A percentile compares a stretch with the other conserved stretches of the same genome.
These are phyloP conservation scores for Suillus variegatus DNA, from an alignment of 768 basidiomycete species.

Conservation along the genomic window DNA sequence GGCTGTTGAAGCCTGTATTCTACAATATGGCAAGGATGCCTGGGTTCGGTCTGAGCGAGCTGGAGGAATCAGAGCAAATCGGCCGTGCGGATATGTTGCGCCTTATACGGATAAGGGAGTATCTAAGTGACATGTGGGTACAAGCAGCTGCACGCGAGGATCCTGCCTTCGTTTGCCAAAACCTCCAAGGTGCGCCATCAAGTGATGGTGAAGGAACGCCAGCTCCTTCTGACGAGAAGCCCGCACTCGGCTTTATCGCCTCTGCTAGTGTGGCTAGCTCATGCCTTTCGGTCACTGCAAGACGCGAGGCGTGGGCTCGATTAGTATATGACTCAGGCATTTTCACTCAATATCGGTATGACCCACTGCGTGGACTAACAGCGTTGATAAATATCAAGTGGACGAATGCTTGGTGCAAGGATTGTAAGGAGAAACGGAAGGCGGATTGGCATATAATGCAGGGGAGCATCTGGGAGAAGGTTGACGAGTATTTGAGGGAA, in stretches of 20 bases:
- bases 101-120: constrained; percentile 1
- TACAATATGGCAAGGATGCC: constrained; percentile 35
- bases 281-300: background rate
- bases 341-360: constrained; percentile 29
- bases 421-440: constrained; percentile 30
- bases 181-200: background rate
- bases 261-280: constrained; percentile 12
- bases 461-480: background rate
- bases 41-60: background rate
- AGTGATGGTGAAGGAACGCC: background rate
- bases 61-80: background rate
- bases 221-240: background rate
- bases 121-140: background rate
- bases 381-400: constrained; percentile 28
- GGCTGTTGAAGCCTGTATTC: constrained; percentile 36
- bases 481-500: background rate
- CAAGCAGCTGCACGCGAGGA: background rate
- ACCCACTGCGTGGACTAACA: constrained; percentile 39
- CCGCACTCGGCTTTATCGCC: constrained; percentile 11
- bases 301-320: constrained; percentile 9
- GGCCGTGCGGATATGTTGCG: background rate
- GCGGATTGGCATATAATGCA: background rate
- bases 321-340: constrained; percentile 23
- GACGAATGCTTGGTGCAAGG: constrained; percentile 32
- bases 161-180: background rate